These are phyloP conservation scores for Tolypocladium cylindrosporum DNA, from an alignment of 2,329 filamentous ascomycete genomes.

Conservation along the genomic window DNA sequence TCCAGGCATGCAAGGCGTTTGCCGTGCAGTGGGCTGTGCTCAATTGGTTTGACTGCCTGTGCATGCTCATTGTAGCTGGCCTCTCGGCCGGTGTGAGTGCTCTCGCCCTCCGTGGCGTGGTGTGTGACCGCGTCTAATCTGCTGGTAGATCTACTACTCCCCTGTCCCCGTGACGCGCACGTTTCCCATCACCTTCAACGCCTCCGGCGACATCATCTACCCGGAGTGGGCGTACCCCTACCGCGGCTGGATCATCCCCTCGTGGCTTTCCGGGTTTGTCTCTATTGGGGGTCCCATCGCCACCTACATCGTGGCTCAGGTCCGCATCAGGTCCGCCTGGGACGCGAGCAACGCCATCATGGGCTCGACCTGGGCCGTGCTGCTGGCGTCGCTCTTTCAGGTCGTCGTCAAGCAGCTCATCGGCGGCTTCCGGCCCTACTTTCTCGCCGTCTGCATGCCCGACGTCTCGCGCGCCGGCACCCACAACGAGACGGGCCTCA, in stretches of 20 bases:
- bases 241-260: slow-evolving; percentile 51
- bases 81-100: slow-evolving; percentile 18
- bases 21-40: slow-evolving; percentile 42
- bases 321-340: slow-evolving; percentile 47
- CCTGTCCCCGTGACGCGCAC: slow-evolving; percentile 46
- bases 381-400: slow-evolving; percentile 52
- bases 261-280: slow-evolving; percentile 47
- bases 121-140: background rate
- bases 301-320: slow-evolving; percentile 46
- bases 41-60: slow-evolving; percentile 49
- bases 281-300: slow-evolving; percentile 46
- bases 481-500: slow-evolving; percentile 28
- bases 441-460: slow-evolving; percentile 54
- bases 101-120: background rate
- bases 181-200: slow-evolving; percentile 49
- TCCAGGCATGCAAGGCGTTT: slow-evolving; percentile 10
- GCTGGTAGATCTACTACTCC: slow-evolving; percentile 36
- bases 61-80: slow-evolving; percentile 41
- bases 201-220: slow-evolving; percentile 51
- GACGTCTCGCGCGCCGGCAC: slow-evolving; percentile 32
- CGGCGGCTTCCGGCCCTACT: slow-evolving; percentile 53
- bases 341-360: slow-evolving; percentile 53
- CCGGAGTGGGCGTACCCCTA: slow-evolving; percentile 56
- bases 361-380: slow-evolving; percentile 50
- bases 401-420: slow-evolving; percentile 58